These are phyloP conservation scores for Phaeoacremonium minimum DNA, from an alignment of 2,329 filamentous ascomycete species.

Conservation along the genomic window DNA sequence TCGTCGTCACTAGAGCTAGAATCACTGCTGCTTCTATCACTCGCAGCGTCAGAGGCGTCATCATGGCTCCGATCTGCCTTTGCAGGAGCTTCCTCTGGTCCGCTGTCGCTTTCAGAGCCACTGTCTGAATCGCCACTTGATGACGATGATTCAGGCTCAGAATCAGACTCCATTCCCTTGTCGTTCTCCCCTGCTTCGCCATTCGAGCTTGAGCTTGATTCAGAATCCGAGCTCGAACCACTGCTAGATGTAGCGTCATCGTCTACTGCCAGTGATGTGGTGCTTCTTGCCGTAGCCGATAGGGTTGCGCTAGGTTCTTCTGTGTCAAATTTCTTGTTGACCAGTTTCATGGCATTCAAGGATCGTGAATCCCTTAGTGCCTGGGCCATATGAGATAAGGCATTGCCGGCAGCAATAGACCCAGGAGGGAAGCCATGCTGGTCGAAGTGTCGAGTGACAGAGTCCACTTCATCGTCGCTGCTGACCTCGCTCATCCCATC, in stretches of 20 bases:
- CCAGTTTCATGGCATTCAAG: too few relatives aligned
- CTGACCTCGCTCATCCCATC: conserved; percentile 20
- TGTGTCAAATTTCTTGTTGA: too few relatives aligned
- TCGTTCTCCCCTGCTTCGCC: conserved; percentile 7
- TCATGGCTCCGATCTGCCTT: conserved; percentile 13
- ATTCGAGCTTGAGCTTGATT: conserved; percentile 6
- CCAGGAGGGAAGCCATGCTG: conserved; percentile 32
- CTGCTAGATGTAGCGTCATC: conserved; percentile 6
- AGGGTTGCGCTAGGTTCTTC: too few relatives aligned
- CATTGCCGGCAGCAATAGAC: conserved; percentile 29
- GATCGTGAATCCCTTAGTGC: too few relatives aligned
- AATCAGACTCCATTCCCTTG: conserved; percentile 5
- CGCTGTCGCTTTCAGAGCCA: conserved; percentile 12
- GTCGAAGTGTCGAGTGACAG: conserved; percentile 26
- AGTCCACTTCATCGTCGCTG: conserved; percentile 16
- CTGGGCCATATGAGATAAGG: conserved; percentile 25
- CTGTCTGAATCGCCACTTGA: conserved; percentile 9
- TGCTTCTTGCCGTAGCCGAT: too few relatives aligned
- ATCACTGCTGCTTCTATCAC: conserved; percentile 1
- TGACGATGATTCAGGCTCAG: conserved; percentile 10
- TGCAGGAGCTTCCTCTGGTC: background rate
- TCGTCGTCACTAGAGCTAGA: conserved; percentile 2
- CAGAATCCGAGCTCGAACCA: conserved; percentile 16
- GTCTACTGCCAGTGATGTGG: too few relatives aligned
- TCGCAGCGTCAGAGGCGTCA: conserved; percentile 4